Evolutionary conservation across 495 filamentous ascomycete genomes (phyloP).

Genomic region (Poronia punctata): DNA sequence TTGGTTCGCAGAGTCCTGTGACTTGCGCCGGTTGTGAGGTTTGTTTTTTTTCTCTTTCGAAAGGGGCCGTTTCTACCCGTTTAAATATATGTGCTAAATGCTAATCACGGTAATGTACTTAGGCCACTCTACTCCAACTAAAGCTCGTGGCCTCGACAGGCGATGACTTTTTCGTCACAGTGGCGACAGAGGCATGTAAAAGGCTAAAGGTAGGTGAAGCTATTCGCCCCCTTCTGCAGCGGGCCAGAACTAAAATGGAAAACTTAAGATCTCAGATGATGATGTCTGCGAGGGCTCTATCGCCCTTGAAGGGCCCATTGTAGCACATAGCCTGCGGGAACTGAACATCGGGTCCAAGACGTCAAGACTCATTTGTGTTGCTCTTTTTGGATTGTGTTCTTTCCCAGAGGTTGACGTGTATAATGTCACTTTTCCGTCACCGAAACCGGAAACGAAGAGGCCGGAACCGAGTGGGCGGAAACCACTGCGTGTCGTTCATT

Average conservation of each 20-base stretch:
- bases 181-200: conserved; percentile 41
- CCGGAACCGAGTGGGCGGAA: conserved; percentile 38
- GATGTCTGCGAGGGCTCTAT: conserved; percentile 47
- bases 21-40: conserved; percentile 45
- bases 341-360: conserved; percentile 41
- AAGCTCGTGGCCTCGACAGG: conserved; percentile 39
- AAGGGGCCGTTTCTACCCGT: no score
- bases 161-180: conserved; percentile 32
- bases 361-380: conserved; percentile 41
- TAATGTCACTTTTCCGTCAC: conserved; percentile 38
- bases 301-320: conserved; percentile 41
- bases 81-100: no score
- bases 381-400: conserved; percentile 42
- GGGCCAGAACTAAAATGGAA: no score
- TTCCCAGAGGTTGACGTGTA: conserved; percentile 37
- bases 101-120: neutral
- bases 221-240: no score
- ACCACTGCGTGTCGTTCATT: conserved; percentile 47
- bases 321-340: conserved; percentile 39
- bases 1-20: conserved; percentile 26
- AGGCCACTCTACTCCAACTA: conserved; percentile 40
- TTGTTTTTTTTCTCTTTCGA: conserved; percentile 6
- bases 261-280: conserved; percentile 28
- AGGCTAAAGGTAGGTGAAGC: conserved; percentile 29
- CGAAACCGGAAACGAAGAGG: conserved; percentile 32